Evolutionary conservation across 495 filamentous ascomycete genomes (phyloP), one percentile per base, ranked within the genome.

Genomic region (Geopyxis carbonaria): DNA sequence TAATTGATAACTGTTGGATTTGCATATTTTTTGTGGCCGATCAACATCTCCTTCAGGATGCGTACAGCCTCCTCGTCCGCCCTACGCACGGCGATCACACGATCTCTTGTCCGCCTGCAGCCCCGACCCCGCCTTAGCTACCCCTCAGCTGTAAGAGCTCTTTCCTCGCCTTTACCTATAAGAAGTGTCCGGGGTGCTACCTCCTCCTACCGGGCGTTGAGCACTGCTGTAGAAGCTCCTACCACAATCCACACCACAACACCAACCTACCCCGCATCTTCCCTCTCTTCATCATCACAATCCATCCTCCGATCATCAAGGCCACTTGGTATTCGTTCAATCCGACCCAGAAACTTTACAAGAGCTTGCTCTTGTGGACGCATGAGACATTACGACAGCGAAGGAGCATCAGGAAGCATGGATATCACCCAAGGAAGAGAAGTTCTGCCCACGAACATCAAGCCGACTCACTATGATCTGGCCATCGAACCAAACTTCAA

Each of bases 401-500:
- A 56, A 31, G 38, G 28, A 19, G 42, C 28, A 23, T 49, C 51
- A 14, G 51, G 51, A 19, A 39, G 29, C n/a, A 40, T 51, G 19
- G 44, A 52, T 31, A 53, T 55, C 22, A 51, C 52, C 9, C 45
- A 53, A 43, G 64, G 61, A 21, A 62, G 73, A 40, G 73, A 73
- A 55, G 66, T 76, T 31, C 64, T 77, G 45, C 73, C 73, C 33
- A 62, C 63, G 44, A 76, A 77, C 54, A 71, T 76, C 32, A 62
- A 70, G 36, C 76, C 78, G 8, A 59, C 57, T 0, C 74, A 82
- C 59, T 83, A 84, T 57, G 65, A 78, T 56, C 61, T 84, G 34
- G 76, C 72, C 14, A 62, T 84, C 19, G 78, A 84, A 62, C 78
- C 78, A 38, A 64, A 82, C 59, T 69, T 84, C 45, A 60, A 69